Conservation (phyloP, 2,329 filamentous ascomycete species). For the Hypoxylon rubiginosum region DNA sequence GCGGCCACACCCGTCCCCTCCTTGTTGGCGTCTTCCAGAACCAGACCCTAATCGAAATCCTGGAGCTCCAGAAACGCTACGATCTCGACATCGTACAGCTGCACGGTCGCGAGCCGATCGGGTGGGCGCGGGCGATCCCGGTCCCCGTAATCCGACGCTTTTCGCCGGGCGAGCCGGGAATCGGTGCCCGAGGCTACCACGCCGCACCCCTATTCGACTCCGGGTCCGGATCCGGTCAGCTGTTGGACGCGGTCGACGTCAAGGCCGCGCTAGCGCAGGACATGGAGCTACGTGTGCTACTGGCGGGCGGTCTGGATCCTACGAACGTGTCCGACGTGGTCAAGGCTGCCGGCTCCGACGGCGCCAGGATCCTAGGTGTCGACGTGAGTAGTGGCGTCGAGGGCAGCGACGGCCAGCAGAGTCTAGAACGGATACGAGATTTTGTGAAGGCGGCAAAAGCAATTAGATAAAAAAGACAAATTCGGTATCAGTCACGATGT, state of each 20-base stretch:
- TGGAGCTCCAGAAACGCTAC: conserved; percentile 81
- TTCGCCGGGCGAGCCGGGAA: conserved; percentile 78
- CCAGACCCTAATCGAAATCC: conserved; percentile 85
- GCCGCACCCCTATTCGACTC: conserved; percentile 88
- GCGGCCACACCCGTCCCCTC: conserved; percentile 69
- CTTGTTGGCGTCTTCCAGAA: conserved; percentile 96
- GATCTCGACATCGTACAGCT: conserved; percentile 91
- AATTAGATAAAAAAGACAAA: conserved; percentile 57
- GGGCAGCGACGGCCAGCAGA: conserved; percentile 82
- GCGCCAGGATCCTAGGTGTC: conserved; percentile 79
- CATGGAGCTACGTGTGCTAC: conserved; percentile 77
- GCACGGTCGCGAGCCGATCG: conserved; percentile 90
- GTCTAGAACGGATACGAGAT: conserved; percentile 80
- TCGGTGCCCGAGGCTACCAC: conserved; percentile 84
- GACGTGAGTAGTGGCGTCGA: conserved; percentile 97
- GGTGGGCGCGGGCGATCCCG: conserved; percentile 91
- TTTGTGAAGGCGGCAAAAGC: conserved; percentile 84
- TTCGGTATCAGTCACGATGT: conserved; percentile 2
- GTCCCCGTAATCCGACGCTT: conserved; percentile 93
- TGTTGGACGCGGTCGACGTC: conserved; percentile 79
- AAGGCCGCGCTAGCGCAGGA: conserved; percentile 76
- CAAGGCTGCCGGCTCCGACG: conserved; percentile 70
- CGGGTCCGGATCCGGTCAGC: conserved; percentile 84
- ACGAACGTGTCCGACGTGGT: conserved; percentile 81
- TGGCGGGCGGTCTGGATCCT: conserved; percentile 87